These are phyloP conservation scores for Schizochytrium sp. DNA, from an alignment of 108 stramenopile genomes.

Conservation along the genomic window DNA sequence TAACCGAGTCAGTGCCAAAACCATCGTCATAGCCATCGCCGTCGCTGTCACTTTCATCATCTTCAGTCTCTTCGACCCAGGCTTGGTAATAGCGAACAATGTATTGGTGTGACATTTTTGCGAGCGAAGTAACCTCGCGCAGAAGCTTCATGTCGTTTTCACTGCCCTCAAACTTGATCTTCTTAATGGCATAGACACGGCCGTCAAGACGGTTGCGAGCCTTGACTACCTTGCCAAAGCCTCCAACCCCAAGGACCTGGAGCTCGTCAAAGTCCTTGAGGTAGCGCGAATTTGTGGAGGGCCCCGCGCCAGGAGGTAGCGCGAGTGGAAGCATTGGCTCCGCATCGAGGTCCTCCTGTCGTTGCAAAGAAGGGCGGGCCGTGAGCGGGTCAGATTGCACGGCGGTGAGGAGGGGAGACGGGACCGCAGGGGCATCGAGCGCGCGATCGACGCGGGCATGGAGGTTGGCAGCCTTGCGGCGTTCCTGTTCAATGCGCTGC, in stretches of 20 bases:
- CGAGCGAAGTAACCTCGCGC: slow-evolving; percentile 86
- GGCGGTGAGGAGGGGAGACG: background rate
- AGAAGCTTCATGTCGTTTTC: slow-evolving; percentile 67
- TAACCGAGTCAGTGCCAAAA: too few species aligned
- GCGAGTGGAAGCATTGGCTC: background rate
- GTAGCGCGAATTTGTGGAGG: slow-evolving; percentile 43
- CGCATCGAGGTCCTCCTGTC: background rate
- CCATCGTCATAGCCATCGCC: too few species aligned
- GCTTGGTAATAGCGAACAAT: slow-evolving; percentile 93
- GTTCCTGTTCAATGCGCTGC: background rate
- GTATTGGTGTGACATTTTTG: slow-evolving; percentile 78
- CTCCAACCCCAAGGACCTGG: slow-evolving; percentile 56
- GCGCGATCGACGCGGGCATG: slow-evolving; percentile 9
- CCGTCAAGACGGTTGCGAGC: slow-evolving; percentile 70
- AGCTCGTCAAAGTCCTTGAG: slow-evolving; percentile 68
- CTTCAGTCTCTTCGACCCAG: slow-evolving; percentile 74
- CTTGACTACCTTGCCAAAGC: slow-evolving; percentile 76
- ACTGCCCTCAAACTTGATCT: slow-evolving; percentile 56
- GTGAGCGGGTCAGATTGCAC: background rate
- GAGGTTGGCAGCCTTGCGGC: background rate
- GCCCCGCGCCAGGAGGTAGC: background rate
- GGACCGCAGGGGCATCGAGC: background rate
- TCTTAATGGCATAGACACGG: slow-evolving; percentile 86
- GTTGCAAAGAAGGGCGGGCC: background rate
- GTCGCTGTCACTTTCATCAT: too few species aligned